These are phyloP conservation scores for Leccinum uliginosum DNA, from an alignment of 768 basidiomycete genomes.

Conservation along the genomic window DNA sequence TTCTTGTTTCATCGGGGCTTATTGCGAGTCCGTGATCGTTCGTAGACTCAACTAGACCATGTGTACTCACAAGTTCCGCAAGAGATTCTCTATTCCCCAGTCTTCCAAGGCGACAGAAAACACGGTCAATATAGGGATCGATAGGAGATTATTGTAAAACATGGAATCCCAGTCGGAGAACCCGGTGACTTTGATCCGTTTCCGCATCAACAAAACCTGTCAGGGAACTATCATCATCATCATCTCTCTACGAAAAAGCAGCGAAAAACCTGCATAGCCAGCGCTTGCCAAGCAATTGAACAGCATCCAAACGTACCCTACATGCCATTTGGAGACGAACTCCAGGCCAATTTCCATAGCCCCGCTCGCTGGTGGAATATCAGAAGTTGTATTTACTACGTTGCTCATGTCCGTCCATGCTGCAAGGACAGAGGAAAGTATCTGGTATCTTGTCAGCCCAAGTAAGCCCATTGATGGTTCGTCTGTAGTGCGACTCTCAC, in stretches of 20 bases:
- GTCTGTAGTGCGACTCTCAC: slow-evolving; percentile 35
- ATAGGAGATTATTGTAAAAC: slow-evolving; percentile 97
- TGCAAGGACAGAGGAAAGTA: slow-evolving; percentile 92
- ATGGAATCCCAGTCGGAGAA: slow-evolving; percentile 99
- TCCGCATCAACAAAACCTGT: slow-evolving; percentile 93
- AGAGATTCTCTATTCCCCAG: slow-evolving; percentile 78
- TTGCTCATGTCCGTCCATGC: slow-evolving; percentile 83
- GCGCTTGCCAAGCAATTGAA: slow-evolving; percentile 88
- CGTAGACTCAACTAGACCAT: neutral
- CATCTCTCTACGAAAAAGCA: neutral
- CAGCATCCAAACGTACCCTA: slow-evolving; percentile 97
- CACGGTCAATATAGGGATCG: slow-evolving; percentile 82
- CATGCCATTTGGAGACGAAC: slow-evolving; percentile 50
- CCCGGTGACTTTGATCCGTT: slow-evolving; percentile 89
- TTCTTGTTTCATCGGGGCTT: slow-evolving; percentile 81
- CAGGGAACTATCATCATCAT: neutral
- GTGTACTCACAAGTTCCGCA: slow-evolving; percentile 80
- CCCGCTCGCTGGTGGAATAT: slow-evolving; percentile 24
- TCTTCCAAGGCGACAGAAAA: slow-evolving; percentile 85
- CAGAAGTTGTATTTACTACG: slow-evolving; percentile 28
- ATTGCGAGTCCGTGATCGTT: neutral
- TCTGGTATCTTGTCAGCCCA: slow-evolving; percentile 38
- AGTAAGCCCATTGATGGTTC: neutral
- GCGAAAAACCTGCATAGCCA: slow-evolving; percentile 63
- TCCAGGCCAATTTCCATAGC: slow-evolving; percentile 27